Evolutionary conservation across 2,329 filamentous ascomycete genomes (phyloP), one percentile per base, ranked within the genome.

Genomic region (Paecilomyces sp.): DNA sequence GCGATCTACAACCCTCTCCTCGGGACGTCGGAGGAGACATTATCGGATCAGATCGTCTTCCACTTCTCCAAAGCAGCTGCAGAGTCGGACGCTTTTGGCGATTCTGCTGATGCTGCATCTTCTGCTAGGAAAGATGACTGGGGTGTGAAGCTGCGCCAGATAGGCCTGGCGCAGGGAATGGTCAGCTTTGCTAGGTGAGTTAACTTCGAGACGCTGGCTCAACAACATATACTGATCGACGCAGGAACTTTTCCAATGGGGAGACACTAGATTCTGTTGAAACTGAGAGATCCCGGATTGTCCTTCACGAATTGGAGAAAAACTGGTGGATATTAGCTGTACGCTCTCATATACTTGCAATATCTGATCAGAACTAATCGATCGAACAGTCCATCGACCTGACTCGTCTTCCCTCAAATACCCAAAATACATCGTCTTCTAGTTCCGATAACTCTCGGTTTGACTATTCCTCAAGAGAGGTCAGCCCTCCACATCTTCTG

Each of bases 281-380:
- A 70, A 97, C 94, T 1, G 90, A 96, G 68, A 94, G 90, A 78
- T 87, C 88, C 56, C 85, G 92, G 33, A 88, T 97, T 34, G 82
- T 97, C 34, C 78, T 97, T 53, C 86, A 91, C 68, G 92, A 99
- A 78, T 77, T 99, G 64, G 93, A 99, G 74, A 80, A 84, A 15
- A 90, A 90, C 31, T 99, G 94, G 94, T 99, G 95, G 95, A 87
- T 97, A 63, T 79, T 97, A 61, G 92, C 91, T 62, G 92, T 95
- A 80, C 77, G 57, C 50, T 25, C 52, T 8, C 41, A 30, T 52
- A 15, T 33, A 18, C 41, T 55, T 7, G 15, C 30, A 22, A 12
- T 56, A 18, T 54, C 51, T 24, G n/a, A 9, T 41, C 57, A 54
- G 22, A 55, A 57, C 60, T 58, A 59, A 62, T 59, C 34, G 56